These are phyloP conservation scores for Madurella mycetomatis DNA, from an alignment of 2,329 filamentous ascomycete species.

Conservation along the genomic window DNA sequence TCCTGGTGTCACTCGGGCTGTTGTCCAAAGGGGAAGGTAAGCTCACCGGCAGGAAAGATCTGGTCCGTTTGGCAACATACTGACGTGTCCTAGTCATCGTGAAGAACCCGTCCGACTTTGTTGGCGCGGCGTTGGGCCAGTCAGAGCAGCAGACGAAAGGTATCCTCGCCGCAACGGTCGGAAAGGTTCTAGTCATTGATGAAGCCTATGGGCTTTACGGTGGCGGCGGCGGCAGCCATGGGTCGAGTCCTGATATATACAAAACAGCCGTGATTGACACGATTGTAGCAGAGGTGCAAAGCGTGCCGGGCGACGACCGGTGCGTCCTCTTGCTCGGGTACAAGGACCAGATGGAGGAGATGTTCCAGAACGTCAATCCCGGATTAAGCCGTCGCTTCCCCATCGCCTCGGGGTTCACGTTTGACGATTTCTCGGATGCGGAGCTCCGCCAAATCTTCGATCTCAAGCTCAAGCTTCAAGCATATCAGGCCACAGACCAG, in stretches of 20 bases:
- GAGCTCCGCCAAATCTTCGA: conserved; percentile 58
- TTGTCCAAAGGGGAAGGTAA: conserved; percentile 64
- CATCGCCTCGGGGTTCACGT: conserved; percentile 57
- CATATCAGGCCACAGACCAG: conserved; percentile 46
- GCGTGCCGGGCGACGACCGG: conserved; percentile 63
- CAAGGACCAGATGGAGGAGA: conserved; percentile 61
- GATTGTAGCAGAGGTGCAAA: conserved; percentile 69
- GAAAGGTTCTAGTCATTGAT: conserved; percentile 76
- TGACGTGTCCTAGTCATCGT: conserved; percentile 47
- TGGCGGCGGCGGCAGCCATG: conserved; percentile 31
- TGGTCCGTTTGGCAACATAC: neutral
- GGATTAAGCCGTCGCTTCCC: conserved; percentile 65
- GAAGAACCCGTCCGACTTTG: conserved; percentile 71
- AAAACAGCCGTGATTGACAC: conserved; percentile 67
- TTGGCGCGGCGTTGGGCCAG: conserved; percentile 57
- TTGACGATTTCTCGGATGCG: conserved; percentile 61
- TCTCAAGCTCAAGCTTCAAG: conserved; percentile 56
- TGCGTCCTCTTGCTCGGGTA: conserved; percentile 71
- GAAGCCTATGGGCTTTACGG: conserved; percentile 66
- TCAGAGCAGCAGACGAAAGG: conserved; percentile 70
- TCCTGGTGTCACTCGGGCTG: conserved; percentile 63
- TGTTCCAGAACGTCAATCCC: conserved; percentile 72
- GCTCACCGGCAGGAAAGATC: conserved; percentile 12
- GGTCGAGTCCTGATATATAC: conserved; percentile 37
- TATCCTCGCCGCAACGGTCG: conserved; percentile 60